Evolutionary conservation across 257 asterid species (phyloP).

Genomic region (Solanum stenotomum): DNA sequence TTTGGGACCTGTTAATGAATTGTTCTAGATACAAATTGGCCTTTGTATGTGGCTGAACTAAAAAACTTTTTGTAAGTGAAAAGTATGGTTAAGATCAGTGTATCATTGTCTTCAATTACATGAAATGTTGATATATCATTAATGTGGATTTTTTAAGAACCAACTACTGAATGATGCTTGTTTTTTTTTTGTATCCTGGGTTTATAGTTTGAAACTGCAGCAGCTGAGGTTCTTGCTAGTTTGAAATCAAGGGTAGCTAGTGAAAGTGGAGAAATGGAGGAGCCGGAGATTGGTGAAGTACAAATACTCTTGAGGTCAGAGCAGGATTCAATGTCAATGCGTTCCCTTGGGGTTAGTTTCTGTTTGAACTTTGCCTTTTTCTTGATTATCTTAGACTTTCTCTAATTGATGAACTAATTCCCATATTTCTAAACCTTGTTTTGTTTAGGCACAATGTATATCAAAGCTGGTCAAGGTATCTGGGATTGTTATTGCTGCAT

Average conservation of each 20-base stretch:
- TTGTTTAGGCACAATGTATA: constrained; percentile 70
- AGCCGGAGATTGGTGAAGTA: constrained; percentile 84
- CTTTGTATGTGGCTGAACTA: not conserved
- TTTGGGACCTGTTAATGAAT: not conserved
- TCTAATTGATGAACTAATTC: not conserved
- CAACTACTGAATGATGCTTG: not conserved
- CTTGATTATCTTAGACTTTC: not conserved
- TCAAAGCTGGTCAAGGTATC: constrained; percentile 87
- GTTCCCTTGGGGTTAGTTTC: constrained; percentile 78
- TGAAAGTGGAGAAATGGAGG: constrained; percentile 84
- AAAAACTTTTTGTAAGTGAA: not conserved
- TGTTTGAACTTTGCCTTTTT: not conserved
- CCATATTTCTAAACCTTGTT: not conserved
- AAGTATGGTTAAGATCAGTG: not conserved
- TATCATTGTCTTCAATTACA: not conserved
- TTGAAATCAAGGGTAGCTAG: constrained; percentile 74
- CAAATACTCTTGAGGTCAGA: constrained; percentile 82
- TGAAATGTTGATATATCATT: not conserved
- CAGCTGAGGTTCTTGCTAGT: constrained; percentile 81
- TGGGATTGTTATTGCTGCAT: constrained; percentile 94
- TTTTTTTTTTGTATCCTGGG: not conserved
- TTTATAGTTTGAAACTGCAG: constrained; percentile 80
- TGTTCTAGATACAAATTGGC: not conserved
- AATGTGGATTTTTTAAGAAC: not conserved
- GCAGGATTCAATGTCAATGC: constrained; percentile 78